Evolutionary conservation across 164 flowering plant genomes (phyloP), one percentile per base, ranked within the genome.

Genomic region (Aristolochia fimbriata): DNA sequence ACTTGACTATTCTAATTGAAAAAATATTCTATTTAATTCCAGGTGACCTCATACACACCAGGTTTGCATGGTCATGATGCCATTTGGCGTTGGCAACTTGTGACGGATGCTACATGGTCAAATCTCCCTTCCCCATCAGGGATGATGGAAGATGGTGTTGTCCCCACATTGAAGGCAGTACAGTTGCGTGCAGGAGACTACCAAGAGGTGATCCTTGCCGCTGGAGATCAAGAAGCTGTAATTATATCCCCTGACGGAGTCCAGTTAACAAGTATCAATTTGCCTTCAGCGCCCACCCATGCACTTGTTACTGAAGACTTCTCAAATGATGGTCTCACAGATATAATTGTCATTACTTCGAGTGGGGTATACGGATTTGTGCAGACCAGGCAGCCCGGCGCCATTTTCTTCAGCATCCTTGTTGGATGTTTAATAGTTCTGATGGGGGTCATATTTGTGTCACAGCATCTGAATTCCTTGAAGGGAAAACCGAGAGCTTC

Each of bases 361-460:
- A 88, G 57, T 67, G 97, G 99, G 41, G 80, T 87, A 0, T 91
- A 94, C 61, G 96, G 97, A 25, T 94, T 87, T 71, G 99, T 88
- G 41, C 99, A 94, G 75, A 86, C 96, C 25, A 85, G 95, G 79
- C 93, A 91, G 65, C 97, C 97, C 1, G 97, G 99, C 13, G 99
- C 97, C 62, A 82, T 93, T 59, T 94, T 94, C 84, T 94, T 94
- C 76, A 94, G 99, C 85, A 88, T 90, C 4, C 75, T 94, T 27
- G 87, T 91, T 6, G 99, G 99, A 23, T 88, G 95, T 78, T 93
- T 94, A n/a, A 72, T 94, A 58, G 65, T 94, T 15, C 81, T 91
- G 64, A 94, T 94, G 97, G 97, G 84, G 33, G 88, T 87, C 54
- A 77, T 94, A 47, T 88, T 94, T 53, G 81, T 91, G 58, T 77